These are phyloP conservation scores for Aspergillus pseudonomiae DNA, from an alignment of 2,329 filamentous ascomycete genomes.

Conservation along the genomic window DNA sequence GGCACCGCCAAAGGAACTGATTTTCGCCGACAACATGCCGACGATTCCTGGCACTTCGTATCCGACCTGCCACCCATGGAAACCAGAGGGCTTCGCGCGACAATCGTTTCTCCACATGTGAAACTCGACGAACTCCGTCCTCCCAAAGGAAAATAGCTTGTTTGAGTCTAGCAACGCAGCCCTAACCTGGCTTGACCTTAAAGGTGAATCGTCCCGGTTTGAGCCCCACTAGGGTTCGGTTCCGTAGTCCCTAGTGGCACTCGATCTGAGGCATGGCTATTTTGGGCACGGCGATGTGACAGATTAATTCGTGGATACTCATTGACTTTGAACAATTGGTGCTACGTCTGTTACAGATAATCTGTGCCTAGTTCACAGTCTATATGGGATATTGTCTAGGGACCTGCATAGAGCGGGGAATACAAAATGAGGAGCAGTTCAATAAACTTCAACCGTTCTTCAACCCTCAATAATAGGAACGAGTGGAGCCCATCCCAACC, in stretches of 20 bases:
- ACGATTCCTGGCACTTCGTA: neutral
- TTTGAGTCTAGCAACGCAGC: neutral
- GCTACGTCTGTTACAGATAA: rapidly evolving
- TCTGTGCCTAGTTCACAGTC: neutral
- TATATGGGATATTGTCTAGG: neutral
- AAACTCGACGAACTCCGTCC: neutral
- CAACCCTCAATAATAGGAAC: neutral
- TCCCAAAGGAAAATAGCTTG: neutral
- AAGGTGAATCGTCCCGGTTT: neutral
- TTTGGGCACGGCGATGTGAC: neutral
- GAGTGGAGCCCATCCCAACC: neutral
- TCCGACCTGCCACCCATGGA: neutral
- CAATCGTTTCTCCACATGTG: neutral
- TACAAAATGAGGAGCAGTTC: neutral
- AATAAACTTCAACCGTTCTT: neutral
- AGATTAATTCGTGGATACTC: neutral
- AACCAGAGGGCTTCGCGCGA: neutral
- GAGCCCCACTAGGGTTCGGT: neutral
- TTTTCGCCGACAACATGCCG: neutral
- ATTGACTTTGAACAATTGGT: too few relatives aligned
- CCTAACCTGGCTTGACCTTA: neutral
- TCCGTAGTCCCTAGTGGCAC: neutral
- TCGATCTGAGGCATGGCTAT: neutral
- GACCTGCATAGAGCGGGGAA: neutral
- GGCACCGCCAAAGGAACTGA: neutral